Conservation (phyloP, 2,329 filamentous ascomycete species). For the Pezicula neosporulosa region DNA sequence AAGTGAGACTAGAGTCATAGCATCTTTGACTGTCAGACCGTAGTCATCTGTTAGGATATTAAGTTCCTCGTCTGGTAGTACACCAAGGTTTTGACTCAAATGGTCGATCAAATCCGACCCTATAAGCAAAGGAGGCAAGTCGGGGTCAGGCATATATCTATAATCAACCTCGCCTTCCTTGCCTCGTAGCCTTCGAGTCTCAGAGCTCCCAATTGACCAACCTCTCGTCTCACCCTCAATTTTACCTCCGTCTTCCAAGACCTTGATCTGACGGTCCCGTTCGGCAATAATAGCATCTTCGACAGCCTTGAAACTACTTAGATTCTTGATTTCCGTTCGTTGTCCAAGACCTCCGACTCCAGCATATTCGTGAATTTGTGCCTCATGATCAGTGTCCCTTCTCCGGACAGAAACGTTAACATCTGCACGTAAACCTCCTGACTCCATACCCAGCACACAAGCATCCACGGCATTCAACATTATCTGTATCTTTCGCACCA, state of each 20-base stretch:
- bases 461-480: slow-evolving; percentile 78
- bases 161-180: slow-evolving; percentile 99
- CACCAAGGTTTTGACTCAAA: slow-evolving; percentile 61
- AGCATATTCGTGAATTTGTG: slow-evolving; percentile 44
- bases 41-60: slow-evolving; percentile 59
- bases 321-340: slow-evolving; percentile 94
- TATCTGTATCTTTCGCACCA: slow-evolving; percentile 84
- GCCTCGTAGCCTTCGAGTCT: slow-evolving; percentile 77
- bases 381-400: slow-evolving; percentile 30
- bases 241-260: slow-evolving; percentile 71
- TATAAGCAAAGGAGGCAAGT: slow-evolving; percentile 77
- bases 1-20: slow-evolving; percentile 71
- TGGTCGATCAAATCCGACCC: slow-evolving; percentile 64
- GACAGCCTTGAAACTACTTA: slow-evolving; percentile 91
- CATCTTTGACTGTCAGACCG: slow-evolving; percentile 75
- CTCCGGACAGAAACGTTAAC: slow-evolving; percentile 87
- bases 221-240: slow-evolving; percentile 87
- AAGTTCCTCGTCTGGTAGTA: slow-evolving; percentile 69
- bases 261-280: slow-evolving; percentile 78
- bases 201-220: slow-evolving; percentile 81
- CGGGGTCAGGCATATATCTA: slow-evolving; percentile 96
- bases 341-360: slow-evolving; percentile 69
- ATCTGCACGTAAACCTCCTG: slow-evolving; percentile 85
- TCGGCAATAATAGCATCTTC: slow-evolving; percentile 94
- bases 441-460: slow-evolving; percentile 89